Evolutionary conservation across 805 yeast species (phyloP).

Genomic region (Kuraishia molischiana): DNA sequence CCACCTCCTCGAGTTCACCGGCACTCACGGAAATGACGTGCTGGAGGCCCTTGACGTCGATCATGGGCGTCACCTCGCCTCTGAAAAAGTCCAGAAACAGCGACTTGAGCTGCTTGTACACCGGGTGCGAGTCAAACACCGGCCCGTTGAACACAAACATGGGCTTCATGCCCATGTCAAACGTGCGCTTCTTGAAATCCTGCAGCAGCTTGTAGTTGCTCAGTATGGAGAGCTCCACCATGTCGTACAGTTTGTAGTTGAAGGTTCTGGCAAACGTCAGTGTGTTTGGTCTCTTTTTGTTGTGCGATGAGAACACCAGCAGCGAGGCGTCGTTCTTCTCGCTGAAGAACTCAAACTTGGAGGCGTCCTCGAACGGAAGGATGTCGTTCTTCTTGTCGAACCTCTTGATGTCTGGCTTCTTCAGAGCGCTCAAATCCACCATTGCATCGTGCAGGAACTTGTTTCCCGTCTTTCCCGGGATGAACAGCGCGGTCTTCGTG

Average conservation of each 20-base stretch:
- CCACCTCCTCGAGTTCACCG: slow-evolving; percentile 69
- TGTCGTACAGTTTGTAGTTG: slow-evolving; percentile 83
- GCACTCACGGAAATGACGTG: slow-evolving; percentile 77
- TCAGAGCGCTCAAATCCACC: slow-evolving; percentile 81
- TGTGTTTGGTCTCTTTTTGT: slow-evolving; percentile 90
- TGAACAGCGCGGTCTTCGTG: slow-evolving; percentile 79
- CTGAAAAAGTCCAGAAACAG: slow-evolving; percentile 85
- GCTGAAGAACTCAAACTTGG: slow-evolving; percentile 80
- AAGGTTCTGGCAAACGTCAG: slow-evolving; percentile 84
- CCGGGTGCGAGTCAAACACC: slow-evolving; percentile 83
- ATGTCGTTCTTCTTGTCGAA: slow-evolving; percentile 84
- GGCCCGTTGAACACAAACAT: slow-evolving; percentile 91
- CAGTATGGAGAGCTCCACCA: slow-evolving; percentile 78
- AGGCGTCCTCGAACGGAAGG: slow-evolving; percentile 86
- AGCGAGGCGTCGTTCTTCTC: slow-evolving; percentile 91
- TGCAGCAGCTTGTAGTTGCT: slow-evolving; percentile 59
- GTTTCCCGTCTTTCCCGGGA: slow-evolving; percentile 80
- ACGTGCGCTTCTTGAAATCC: slow-evolving; percentile 76
- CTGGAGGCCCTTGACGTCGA: slow-evolving; percentile 93
- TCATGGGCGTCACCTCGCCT: slow-evolving; percentile 70
- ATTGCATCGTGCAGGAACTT: slow-evolving; percentile 78
- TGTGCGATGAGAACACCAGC: slow-evolving; percentile 66
- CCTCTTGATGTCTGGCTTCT: slow-evolving; percentile 84
- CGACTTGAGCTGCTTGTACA: slow-evolving; percentile 76
- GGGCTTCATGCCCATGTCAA: slow-evolving; percentile 86